Percentiles rank a stretch among this genome's conserved stretches.
phyloP scores from a whole-genome alignment of 768 basidiomycete genomes.

The Chalciporus piperatus region DNA sequence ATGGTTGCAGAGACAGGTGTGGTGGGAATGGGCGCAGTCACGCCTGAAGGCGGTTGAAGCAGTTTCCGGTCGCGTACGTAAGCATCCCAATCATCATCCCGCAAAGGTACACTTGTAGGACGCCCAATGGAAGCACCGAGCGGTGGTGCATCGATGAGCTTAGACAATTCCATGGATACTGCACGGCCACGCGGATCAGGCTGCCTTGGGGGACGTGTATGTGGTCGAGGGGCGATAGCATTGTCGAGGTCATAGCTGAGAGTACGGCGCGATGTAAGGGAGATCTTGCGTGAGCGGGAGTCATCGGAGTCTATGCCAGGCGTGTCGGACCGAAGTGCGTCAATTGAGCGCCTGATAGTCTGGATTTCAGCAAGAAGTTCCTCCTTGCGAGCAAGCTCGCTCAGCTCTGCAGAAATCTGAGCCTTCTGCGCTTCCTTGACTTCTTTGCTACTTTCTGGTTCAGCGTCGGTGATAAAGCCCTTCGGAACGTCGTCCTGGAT shows the following conservation, averaged over 20 bases:
- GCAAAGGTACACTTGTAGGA: conserved; percentile 71
- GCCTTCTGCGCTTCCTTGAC: conserved; percentile 33
- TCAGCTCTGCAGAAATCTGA: conserved; percentile 41
- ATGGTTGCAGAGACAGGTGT: conserved; percentile 40
- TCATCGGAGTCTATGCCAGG: conserved; percentile 46
- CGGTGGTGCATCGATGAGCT: conserved; percentile 40
- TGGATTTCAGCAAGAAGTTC: conserved; percentile 75
- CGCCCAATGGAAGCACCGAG: conserved; percentile 58
- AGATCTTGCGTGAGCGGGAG: conserved; percentile 63
- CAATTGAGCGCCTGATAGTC: conserved; percentile 76
- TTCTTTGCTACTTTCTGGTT: conserved; percentile 26
- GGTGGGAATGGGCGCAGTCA: conserved; percentile 76
- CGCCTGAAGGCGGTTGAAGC: conserved; percentile 77
- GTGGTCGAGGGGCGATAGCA: conserved; percentile 48
- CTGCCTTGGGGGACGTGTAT: conserved; percentile 68
- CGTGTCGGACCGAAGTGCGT: conserved; percentile 68
- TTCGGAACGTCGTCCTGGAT: conserved; percentile 75
- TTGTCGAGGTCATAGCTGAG: conserved; percentile 63
- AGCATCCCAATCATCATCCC: conserved; percentile 80
- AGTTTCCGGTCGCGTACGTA: conserved; percentile 86
- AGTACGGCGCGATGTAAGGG: conserved; percentile 64
- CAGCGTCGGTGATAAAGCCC: conserved; percentile 58
- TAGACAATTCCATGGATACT: conserved; percentile 70
- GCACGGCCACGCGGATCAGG: conserved; percentile 65
- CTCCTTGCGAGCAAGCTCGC: conserved; percentile 63